Evolutionary conservation across 2,329 filamentous ascomycete genomes (phyloP), one percentile per base, ranked within the genome.

Genomic region (Epichloe elymi): DNA sequence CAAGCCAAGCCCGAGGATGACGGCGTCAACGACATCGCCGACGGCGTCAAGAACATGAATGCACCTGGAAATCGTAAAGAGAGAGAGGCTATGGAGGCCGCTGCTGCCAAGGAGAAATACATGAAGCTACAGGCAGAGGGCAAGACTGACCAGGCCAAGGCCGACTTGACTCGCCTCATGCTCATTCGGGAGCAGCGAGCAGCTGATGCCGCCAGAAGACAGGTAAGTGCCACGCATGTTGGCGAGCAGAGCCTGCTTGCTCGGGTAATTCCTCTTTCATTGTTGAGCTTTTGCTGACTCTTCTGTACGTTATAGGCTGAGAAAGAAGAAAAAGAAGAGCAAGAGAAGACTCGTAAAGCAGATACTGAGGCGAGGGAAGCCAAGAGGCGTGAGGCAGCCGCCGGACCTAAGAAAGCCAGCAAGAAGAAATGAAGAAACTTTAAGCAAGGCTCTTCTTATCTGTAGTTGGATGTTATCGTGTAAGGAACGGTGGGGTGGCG

Each of bases 71-170:
- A 68, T 63, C 67, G 76, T 50, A 70, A 78, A 66, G 75, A 82
- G 70, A 66, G 78, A 60, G 78, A 97, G 72, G 86, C 90, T 2
- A 63, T 93, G 36, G 86, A 95, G 70, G 90, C 90, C 1, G 83
- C 85, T 56, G 86, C 91, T 65, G 88, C 88, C 33, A 90, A 89
- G 67, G 90, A 95, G 74, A 79, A 83, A 58, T 96, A 95, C 64
- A 80, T 88, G 74, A 95, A 94, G 71, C 68, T 96, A 60, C 91
- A 96, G 63, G 87, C 89, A 52, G 86, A 89, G 63, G 91, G 91
- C 62, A 97, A 97, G 81, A 97, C 93, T 43, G 93, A 98, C 54
- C 87, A 96, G 75, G 90, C 91, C 46, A 85, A 88, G 66, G 84
- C 87, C 5, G 93, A 98, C 69, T 64, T 97, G 59, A 91, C 88